Base-by-base conservation (phyloP, 768 basidiomycete genomes). In the Rhizopogon rudus region DNA sequence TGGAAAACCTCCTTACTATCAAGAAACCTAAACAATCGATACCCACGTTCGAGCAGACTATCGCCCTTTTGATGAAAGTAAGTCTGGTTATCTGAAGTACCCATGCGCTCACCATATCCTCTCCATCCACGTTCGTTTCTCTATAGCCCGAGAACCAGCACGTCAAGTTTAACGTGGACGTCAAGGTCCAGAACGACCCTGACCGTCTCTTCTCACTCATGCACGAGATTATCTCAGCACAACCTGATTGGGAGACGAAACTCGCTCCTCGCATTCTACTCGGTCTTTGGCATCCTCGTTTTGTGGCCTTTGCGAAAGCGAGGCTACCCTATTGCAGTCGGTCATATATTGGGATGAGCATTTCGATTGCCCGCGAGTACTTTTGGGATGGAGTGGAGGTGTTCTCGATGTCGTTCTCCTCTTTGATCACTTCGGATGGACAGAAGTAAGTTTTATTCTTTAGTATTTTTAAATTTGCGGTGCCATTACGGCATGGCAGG, bases 101-200 rank as follows among this genome's bases (percentile, higher is more conserved):
- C 58, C 28, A 35, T 57, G 45, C 17, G 35, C 59, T 56, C 52
- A 54, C 44, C 13, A 52, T 41, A 55, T 9, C 39, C 50, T 52
- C 54, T 33, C 25, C 12, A 13, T 13, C 40, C 41, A 25, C 56
- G 37, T 20, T 49, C 35, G 35, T 37, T 13, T 37, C 33, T 50
- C 44, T 54, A 52, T 49, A 88, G 86, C 84, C 86, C 43, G 86
- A 88, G 71, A 89, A 91, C 70, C 77, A 73, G 37, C 87, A 88
- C 57, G 83, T 87, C 66, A 82, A 81, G 58, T 86, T 88, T 65
- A 84, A 98, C 75, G 82, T 98, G 57, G 96, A 98, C 67, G 91
- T 97, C 67, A 99, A 99, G 73, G 81, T 87, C 28, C 86, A 93
- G 65, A 98, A 98, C 66, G 84, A 94, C 65, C 93, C 96, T 0